Evolutionary conservation across 2,329 filamentous ascomycete genomes (phyloP).

Genomic region (Scytalidium lignicola): DNA sequence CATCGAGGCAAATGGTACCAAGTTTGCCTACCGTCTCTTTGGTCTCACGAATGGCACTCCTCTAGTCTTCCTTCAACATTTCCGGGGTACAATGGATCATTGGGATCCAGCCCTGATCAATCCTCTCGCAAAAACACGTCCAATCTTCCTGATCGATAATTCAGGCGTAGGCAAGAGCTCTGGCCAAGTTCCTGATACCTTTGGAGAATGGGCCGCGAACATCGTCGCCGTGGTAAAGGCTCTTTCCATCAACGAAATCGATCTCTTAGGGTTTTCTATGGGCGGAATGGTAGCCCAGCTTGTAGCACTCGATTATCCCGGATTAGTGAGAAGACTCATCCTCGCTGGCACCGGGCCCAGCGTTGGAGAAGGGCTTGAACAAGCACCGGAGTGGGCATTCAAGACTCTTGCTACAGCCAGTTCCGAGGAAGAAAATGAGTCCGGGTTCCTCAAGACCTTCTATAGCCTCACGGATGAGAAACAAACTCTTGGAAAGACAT

Average conservation of each 20-base stretch:
- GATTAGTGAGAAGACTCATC: conserved; percentile 35
- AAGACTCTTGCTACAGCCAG: neutral
- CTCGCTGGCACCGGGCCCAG: conserved; percentile 39
- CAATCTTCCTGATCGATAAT: conserved; percentile 43
- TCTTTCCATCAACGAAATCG: conserved; percentile 31
- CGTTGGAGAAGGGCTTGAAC: neutral
- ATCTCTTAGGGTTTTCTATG: conserved; percentile 47
- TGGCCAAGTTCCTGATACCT: conserved; percentile 33
- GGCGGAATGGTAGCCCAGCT: conserved; percentile 42
- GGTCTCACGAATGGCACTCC: conserved; percentile 15
- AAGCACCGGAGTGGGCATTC: neutral
- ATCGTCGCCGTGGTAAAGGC: conserved; percentile 20
- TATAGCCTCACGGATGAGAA: conserved; percentile 1
- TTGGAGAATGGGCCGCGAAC: conserved; percentile 23
- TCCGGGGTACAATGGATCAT: conserved; percentile 20
- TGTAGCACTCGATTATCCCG: conserved; percentile 33
- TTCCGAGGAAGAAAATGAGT: neutral
- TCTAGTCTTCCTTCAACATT: conserved; percentile 18
- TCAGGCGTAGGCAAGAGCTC: conserved; percentile 40
- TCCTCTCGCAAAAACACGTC: conserved; percentile 34
- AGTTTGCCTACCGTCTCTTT: conserved; percentile 20
- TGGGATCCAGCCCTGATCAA: conserved; percentile 41
- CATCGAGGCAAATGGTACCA: conserved; percentile 14
- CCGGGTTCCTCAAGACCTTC: neutral
- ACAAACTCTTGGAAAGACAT: conserved; percentile 4